phyloP scores from a whole-genome alignment of 805 yeast species.

The Spathaspora gorwiae region DNA sequence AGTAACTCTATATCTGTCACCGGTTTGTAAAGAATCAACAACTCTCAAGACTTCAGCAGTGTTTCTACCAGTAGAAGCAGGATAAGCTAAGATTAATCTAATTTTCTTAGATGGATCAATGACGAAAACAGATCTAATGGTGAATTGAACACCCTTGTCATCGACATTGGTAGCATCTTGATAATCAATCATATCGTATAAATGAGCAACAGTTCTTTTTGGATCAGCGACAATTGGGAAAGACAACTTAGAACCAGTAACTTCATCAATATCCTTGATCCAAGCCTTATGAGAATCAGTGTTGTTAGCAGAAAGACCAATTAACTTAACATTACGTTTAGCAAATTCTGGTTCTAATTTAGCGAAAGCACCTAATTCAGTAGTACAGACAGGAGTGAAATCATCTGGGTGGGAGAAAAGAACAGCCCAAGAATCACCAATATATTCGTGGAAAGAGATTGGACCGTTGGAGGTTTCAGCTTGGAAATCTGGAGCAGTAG shows the following conservation, averaged over 20 bases:
- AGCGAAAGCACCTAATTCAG: conserved; percentile 93
- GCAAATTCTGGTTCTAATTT: conserved; percentile 83
- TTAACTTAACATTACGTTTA: conserved; percentile 78
- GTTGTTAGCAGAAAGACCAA: conserved; percentile 86
- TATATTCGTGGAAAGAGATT: conserved; percentile 80
- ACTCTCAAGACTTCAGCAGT: conserved; percentile 89
- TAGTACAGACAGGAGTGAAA: conserved; percentile 95
- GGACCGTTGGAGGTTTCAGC: conserved; percentile 81
- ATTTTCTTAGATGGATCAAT: conserved; percentile 89
- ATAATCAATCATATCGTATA: conserved; percentile 67
- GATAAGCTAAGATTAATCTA: conserved; percentile 82
- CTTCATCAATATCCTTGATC: conserved; percentile 89
- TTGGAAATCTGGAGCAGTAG: conserved; percentile 81
- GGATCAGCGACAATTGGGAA: conserved; percentile 92
- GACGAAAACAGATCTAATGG: conserved; percentile 88
- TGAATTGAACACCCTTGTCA: conserved; percentile 69
- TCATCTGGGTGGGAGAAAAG: conserved; percentile 94
- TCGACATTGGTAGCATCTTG: conserved; percentile 66
- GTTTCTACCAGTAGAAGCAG: conserved; percentile 94
- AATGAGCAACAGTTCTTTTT: conserved; percentile 72
- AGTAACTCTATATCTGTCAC: conserved; percentile 78
- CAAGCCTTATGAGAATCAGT: conserved; percentile 76
- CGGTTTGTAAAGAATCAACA: conserved; percentile 79
- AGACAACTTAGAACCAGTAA: conserved; percentile 67
- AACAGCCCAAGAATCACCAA: conserved; percentile 83